These are phyloP conservation scores for Monascus ruber DNA, from an alignment of 2,329 filamentous ascomycete genomes.

Conservation along the genomic window DNA sequence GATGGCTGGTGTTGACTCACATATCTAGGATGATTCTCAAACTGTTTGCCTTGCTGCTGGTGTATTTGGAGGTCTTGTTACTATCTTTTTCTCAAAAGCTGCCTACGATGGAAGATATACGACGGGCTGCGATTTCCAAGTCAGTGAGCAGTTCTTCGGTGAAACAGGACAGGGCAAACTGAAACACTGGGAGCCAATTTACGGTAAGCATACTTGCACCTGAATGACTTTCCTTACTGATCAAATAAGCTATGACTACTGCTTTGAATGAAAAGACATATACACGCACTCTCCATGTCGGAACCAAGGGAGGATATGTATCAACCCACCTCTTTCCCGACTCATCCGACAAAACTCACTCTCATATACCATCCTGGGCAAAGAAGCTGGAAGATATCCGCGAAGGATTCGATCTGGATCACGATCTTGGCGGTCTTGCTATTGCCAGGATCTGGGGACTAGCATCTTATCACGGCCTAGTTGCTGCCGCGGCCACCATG, in stretches of 20 bases:
- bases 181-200: constrained; percentile 21
- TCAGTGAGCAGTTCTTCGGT: constrained; percentile 12
- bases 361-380: constrained; percentile 15
- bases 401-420: constrained; percentile 38
- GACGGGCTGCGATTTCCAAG: constrained; percentile 1
- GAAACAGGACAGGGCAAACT: constrained; percentile 5
- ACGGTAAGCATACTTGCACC: constrained; percentile 13
- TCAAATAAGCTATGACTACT: constrained; percentile 14
- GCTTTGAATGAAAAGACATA: constrained; percentile 5
- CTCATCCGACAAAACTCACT: constrained; percentile 1
- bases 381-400: constrained; percentile 19
- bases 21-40: constrained; percentile 10
- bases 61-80: constrained; percentile 13
- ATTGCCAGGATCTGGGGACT: constrained; percentile 45
- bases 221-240: constrained; percentile 7
- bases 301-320: constrained; percentile 18
- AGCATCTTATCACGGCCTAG: constrained; percentile 36
- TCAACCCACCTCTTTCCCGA: constrained; percentile 7
- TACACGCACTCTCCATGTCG: constrained; percentile 16
- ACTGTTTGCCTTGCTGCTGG: constrained; percentile 14
- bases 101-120: constrained; percentile 6
- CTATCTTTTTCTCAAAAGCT: constrained; percentile 9
- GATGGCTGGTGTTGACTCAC: constrained; percentile 2
- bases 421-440: constrained; percentile 39
- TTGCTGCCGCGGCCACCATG: constrained; percentile 39